These are phyloP conservation scores for Mrakia blollopis DNA, from an alignment of 768 basidiomycete species.

Conservation along the genomic window DNA sequence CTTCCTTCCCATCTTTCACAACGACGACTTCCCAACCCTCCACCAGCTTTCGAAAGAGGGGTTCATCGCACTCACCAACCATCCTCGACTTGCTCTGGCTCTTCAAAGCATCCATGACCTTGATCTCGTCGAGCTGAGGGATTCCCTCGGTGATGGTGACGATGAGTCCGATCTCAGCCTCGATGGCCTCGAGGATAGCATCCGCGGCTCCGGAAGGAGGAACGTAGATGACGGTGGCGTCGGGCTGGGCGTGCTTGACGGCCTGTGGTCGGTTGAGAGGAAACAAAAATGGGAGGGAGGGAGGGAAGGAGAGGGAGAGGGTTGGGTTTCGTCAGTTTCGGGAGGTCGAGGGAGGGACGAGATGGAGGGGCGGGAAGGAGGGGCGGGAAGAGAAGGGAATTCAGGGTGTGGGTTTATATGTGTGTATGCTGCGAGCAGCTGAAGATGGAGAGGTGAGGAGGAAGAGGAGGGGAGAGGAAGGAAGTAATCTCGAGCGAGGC, in stretches of 20 bases:
- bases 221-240: constrained; percentile 94
- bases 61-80: constrained; percentile 55
- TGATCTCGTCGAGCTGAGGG: constrained; percentile 93
- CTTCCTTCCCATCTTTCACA: neutral
- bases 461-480: neutral
- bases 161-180: constrained; percentile 94
- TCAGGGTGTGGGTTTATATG: too few species aligned
- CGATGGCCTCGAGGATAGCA: constrained; percentile 97
- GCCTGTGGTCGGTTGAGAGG: constrained; percentile 54
- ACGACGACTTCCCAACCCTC: neutral
- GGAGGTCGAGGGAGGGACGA: neutral
- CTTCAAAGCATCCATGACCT: constrained; percentile 87
- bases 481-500: neutral
- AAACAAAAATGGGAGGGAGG: neutral
- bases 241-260: constrained; percentile 75
- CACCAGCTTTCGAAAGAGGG: neutral
- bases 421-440: too few species aligned
- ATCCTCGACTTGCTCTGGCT: constrained; percentile 90
- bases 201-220: constrained; percentile 94
- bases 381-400: too few species aligned
- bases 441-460: neutral
- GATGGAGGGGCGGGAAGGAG: too few species aligned
- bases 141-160: constrained; percentile 99
- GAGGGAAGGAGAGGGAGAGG: neutral
- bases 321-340: neutral